Evolutionary conservation across 192 early-diverging fungal species (phyloP).

Genomic region (Backusella westeae): DNA sequence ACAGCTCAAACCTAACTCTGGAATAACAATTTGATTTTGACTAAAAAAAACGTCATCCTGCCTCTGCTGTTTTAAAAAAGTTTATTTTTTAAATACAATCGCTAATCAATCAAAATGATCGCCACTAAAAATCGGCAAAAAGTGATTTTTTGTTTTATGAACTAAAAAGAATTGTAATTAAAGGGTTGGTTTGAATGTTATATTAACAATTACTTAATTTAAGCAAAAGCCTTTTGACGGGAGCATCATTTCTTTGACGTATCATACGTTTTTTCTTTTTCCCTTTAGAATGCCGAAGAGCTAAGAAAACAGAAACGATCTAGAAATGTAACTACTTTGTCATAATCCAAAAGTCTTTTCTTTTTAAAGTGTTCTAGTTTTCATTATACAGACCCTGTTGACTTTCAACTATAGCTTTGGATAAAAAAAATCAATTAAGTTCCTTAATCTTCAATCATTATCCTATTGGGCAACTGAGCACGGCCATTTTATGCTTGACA

Average conservation of each 20-base stretch:
- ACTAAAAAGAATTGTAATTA: neutral
- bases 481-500: neutral
- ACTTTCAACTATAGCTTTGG: neutral
- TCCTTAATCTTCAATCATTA: neutral
- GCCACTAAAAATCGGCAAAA: neutral
- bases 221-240: neutral
- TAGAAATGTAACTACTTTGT: neutral
- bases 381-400: neutral
- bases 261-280: neutral
- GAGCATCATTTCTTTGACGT: neutral
- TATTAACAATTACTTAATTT: neutral
- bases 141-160: no score
- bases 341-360: neutral
- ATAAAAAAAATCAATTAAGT: neutral
- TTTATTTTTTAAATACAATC: neutral
- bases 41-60: neutral
- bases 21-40: neutral
- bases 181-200: neutral
- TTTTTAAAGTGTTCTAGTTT: neutral
- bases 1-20: neutral
- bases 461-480: neutral
- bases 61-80: neutral
- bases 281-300: neutral
- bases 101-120: neutral
- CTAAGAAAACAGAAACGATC: neutral